Conservation (phyloP, 2,329 filamentous ascomycete species). For the Lasiodiplodia sp. region DNA sequence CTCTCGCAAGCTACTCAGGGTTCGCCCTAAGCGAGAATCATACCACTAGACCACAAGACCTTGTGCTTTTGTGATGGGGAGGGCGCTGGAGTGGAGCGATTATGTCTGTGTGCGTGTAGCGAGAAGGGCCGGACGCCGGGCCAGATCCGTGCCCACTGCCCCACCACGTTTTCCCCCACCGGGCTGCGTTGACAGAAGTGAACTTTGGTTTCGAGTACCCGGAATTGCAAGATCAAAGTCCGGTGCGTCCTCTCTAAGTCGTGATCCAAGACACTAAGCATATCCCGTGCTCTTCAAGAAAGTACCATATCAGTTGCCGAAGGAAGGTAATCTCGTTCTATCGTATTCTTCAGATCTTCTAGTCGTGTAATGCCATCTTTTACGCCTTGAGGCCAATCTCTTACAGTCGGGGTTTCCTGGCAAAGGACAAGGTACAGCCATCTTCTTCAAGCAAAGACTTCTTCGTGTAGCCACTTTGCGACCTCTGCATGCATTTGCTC, state of each 20-base stretch:
- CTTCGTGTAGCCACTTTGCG: conserved; percentile 14
- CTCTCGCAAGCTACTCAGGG: conserved; percentile 17
- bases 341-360: not conserved
- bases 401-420: not conserved
- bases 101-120: not conserved
- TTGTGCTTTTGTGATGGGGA: not conserved
- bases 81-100: not conserved
- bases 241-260: no score
- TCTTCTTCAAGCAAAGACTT: not conserved
- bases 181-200: not conserved
- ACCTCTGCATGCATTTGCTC: conserved; percentile 26
- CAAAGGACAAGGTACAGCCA: not conserved
- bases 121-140: not conserved
- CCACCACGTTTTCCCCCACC: not conserved
- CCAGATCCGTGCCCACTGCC: not conserved
- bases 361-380: not conserved
- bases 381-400: not conserved
- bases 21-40: conserved; percentile 22
- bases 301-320: no score
- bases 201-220: not conserved
- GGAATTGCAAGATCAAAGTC: no score
- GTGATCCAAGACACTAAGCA: no score
- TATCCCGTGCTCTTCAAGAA: no score
- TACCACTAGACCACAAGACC: conserved; percentile 24
- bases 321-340: not conserved